phyloP scores from a whole-genome alignment of 352 stramenopile genomes.

The Lagenidium giganteum region DNA sequence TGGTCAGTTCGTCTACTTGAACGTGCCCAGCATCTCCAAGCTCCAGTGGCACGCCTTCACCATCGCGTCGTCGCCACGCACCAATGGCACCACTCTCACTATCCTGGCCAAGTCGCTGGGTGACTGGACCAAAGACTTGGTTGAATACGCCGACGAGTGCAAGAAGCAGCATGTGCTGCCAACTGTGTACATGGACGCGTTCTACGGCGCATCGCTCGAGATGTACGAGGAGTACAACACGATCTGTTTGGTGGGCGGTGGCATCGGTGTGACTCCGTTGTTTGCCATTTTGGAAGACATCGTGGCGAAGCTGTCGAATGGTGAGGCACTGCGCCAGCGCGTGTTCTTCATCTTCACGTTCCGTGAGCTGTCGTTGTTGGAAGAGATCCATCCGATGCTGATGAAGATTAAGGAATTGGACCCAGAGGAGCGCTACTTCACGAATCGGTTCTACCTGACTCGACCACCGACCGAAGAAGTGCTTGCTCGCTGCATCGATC shows the following conservation, averaged over 20 bases:
- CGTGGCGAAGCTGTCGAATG: slow-evolving; percentile 1
- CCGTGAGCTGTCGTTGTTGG: slow-evolving; percentile 10
- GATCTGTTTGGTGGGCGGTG: slow-evolving; percentile 15
- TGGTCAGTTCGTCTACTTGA: slow-evolving; percentile 15
- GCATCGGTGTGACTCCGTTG: slow-evolving; percentile 21
- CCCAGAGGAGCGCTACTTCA: slow-evolving; percentile 14
- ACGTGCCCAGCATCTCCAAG: slow-evolving; percentile 7
- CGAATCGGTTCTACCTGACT: slow-evolving; percentile 21
- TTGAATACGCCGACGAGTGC: slow-evolving; percentile 9
- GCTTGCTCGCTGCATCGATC: slow-evolving; percentile 13
- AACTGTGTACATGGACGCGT: slow-evolving; percentile 17
- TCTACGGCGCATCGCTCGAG: slow-evolving; percentile 14
- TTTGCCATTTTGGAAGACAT: slow-evolving; percentile 21
- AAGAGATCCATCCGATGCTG: slow-evolving; percentile 9
- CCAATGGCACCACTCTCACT: slow-evolving; percentile 12
- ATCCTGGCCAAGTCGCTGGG: slow-evolving; percentile 14
- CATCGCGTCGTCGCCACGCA: slow-evolving; percentile 16
- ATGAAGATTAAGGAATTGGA: slow-evolving; percentile 4
- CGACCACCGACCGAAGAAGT: slow-evolving; percentile 3
- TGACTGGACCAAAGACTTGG: slow-evolving; percentile 11
- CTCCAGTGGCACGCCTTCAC: slow-evolving; percentile 5
- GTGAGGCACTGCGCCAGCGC: slow-evolving; percentile 5
- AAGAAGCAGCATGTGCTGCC: neutral
- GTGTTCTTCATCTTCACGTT: slow-evolving; percentile 22
- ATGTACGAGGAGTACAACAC: slow-evolving; percentile 15